Conservation (phyloP, 2,329 filamentous ascomycete genomes). For the Penicillium sp. region DNA sequence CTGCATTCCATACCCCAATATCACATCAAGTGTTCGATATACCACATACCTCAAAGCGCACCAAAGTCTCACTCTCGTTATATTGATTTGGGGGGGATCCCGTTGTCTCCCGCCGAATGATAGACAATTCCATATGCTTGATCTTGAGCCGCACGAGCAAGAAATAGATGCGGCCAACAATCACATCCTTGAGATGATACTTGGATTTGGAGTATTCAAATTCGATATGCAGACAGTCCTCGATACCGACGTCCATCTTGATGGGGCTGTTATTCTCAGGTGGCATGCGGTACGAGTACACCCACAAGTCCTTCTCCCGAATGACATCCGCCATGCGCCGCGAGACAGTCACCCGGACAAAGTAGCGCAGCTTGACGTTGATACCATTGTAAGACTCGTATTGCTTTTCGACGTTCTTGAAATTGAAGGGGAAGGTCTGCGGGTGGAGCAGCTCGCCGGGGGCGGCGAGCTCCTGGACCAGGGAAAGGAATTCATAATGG, state of each 20-base stretch:
- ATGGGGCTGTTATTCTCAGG: slow-evolving; percentile 98
- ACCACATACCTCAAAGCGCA: slow-evolving; percentile 78
- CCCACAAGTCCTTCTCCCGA: slow-evolving; percentile 99
- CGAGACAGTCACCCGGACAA: slow-evolving; percentile 93
- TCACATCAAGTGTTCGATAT: neutral
- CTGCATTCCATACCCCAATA: slow-evolving; percentile 1
- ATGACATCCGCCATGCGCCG: slow-evolving; percentile 97
- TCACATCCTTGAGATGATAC: slow-evolving; percentile 98
- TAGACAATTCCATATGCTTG: slow-evolving; percentile 99
- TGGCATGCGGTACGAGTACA: slow-evolving; percentile 96
- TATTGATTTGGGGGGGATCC: slow-evolving; percentile 97
- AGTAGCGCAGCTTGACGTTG: slow-evolving; percentile 98
- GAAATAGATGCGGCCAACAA: slow-evolving; percentile 98
- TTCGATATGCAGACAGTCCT: slow-evolving; percentile 98
- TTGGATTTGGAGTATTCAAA: slow-evolving; percentile 99
- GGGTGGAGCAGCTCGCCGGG: slow-evolving; percentile 98
- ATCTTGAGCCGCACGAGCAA: slow-evolving; percentile 96
- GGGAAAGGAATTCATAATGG: slow-evolving; percentile 97
- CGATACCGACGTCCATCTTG: slow-evolving; percentile 99
- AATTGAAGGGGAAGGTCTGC: slow-evolving; percentile 98
- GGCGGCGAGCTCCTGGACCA: slow-evolving; percentile 93
- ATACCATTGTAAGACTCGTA: slow-evolving; percentile 99
- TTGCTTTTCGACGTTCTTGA: slow-evolving; percentile 99
- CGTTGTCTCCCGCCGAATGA: slow-evolving; percentile 94
- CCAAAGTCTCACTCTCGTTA: slow-evolving; percentile 97